Base-by-base conservation (phyloP, 2,329 filamentous ascomycete genomes). In the Ophiocordyceps camponoti-leonardi region DNA sequence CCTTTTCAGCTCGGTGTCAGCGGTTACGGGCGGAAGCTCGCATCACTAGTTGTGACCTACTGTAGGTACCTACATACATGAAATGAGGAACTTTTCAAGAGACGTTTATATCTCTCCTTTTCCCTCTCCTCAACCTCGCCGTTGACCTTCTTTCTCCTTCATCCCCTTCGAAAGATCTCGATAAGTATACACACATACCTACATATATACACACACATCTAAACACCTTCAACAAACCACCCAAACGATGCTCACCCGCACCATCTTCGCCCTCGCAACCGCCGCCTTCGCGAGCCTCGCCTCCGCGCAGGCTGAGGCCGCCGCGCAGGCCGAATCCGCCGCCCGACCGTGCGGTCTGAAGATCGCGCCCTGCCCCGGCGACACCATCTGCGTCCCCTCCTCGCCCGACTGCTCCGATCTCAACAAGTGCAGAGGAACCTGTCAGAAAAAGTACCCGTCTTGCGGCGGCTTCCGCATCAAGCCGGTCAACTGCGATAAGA, bases 391-490 rank as follows among this genome's bases (percentile, higher is more conserved):
- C 41, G 19, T 43, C 26, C 41, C 26, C 23, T 6, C 6, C 26
- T 31, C 26, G 6, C n/a, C 23, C 23, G 23, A 43, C 26, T 43
- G 41, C 26, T 6, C 5, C n/a, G 41, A 30, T 18, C 41, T 30
- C 41, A 20, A 43, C 26, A 16, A n/a, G 26, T 43, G 41, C 41
- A 31, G 12, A 18, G 41, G 41, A 23, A 43, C 23, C 16, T 43
- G 41, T 13, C 39, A 23, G 39, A 41, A 41, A 20, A 41, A n/a
- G 39, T 66, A 64, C 46, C 43, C 48, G 2, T 43, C 47, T 12
- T 66, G 63, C 46, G 63, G 62, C 10, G 61, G 62, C 6, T 50
- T 53, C 41, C 49, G 48, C 1, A 11, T 48, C 14, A 46, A 47
- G 12, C 60, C 60, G 7, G 44, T 47, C 1, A 42, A 47, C 0